Evolutionary conservation across 176 grass and related monocot species (phyloP), one percentile per base, ranked within the genome.

Genomic region (Echinochloa phyllopogon): DNA sequence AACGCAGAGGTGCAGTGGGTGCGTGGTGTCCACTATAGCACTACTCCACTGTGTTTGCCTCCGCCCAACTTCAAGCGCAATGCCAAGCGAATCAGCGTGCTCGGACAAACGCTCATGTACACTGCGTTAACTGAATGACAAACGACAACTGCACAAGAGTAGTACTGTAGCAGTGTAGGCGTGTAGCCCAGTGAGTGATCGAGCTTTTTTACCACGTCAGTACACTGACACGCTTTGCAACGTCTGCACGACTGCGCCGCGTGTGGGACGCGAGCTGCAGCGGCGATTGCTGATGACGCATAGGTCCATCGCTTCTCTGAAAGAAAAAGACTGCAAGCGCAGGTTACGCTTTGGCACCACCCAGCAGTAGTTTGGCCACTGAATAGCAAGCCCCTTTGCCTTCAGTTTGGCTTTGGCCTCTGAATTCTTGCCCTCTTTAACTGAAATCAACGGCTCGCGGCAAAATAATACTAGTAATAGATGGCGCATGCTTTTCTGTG

Each of bases 141-240:
- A 65, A 38, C 23, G 15, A 36, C 52, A 74, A 14, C 8, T 38
- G 59, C 60, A 5, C 0, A 20, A 8, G n/a, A 17, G 65, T 8
- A 16, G 58, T 17, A n/a, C 29, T 33, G 29, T 33, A 33, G 29
- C 29, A 33, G 29, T 33, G 29, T 33, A 33, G 2, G 1, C 29
- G 29, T 33, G 29, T 33, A 33, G 2, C 29, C 29, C 37, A 9
- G 5, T 12, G 11, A 42, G 27, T 38, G 66, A 53, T 17, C 39
- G 45, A 27, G 17, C 45, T 56, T 10, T 74, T 29, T 74, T 48
- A 48, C 57, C 71, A 38, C 63, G 44, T 63, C 39, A 27, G 39
- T 16, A 58, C 69, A 65, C 77, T 87, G 60, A 60, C 61, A 75
- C 39, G 17, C 78, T 87, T 47, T 82, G 33, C 33, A 33, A 60